phyloP scores from a whole-genome alignment of 2,329 filamentous ascomycete genomes.

The Alternaria ventricosa region DNA sequence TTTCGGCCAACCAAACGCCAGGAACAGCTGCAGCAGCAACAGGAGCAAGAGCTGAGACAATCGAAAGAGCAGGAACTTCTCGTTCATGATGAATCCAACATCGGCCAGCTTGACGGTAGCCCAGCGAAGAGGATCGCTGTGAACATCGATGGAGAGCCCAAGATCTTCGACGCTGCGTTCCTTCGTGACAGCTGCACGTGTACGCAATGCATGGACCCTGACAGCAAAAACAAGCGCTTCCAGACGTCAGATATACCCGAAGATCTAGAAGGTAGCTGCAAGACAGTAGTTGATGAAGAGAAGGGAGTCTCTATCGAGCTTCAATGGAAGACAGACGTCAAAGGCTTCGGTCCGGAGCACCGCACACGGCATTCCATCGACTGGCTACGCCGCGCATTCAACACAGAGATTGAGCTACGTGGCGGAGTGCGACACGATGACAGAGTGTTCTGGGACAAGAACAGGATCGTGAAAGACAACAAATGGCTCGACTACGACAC shows the following conservation, averaged over 20 bases:
- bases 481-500: conserved; percentile 70
- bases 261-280: conserved; percentile 45
- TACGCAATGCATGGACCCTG: conserved; percentile 62
- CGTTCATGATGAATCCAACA: conserved; percentile 6
- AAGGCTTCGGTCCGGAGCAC: conserved; percentile 51
- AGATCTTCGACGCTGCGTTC: conserved; percentile 43
- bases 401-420: conserved; percentile 38
- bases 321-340: conserved; percentile 66
- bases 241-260: conserved; percentile 68
- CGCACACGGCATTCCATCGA: conserved; percentile 49
- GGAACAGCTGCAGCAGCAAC: conserved; percentile 23
- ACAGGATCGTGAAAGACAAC: conserved; percentile 56
- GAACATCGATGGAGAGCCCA: conserved; percentile 40
- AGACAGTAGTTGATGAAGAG: conserved; percentile 41
- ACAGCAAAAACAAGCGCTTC: conserved; percentile 69
- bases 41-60: conserved; percentile 14
- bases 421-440: conserved; percentile 46
- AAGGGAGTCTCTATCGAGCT: conserved; percentile 60
- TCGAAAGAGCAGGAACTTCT: conserved; percentile 19
- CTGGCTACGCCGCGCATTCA: conserved; percentile 40
- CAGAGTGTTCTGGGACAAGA: conserved; percentile 55
- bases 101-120: conserved; percentile 30
- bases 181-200: conserved; percentile 67
- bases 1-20: conserved; percentile 24
- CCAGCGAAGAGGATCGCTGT: conserved; percentile 39